phyloP scores from a whole-genome alignment of 495 filamentous ascomycete species.

The Aspergillus panamensis region DNA sequence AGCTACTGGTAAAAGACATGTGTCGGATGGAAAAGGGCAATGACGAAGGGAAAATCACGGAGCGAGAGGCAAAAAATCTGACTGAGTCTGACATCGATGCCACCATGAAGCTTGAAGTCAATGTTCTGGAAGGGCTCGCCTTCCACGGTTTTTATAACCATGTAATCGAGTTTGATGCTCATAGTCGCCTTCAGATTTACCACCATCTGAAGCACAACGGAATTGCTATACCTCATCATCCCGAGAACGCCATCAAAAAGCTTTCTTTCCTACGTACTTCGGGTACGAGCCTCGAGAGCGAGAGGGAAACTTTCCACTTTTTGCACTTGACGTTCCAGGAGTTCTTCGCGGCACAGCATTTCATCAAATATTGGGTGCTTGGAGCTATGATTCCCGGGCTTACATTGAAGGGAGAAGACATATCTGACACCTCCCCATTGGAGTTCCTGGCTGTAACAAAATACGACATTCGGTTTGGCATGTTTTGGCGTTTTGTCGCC shows the following conservation, averaged over 20 bases:
- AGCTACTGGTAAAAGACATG: constrained; percentile 15
- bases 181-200: not conserved
- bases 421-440: too few species aligned
- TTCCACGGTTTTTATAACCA: not conserved
- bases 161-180: not conserved
- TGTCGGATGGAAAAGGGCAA: not conserved
- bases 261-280: constrained; percentile 38
- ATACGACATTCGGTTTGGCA: constrained; percentile 38
- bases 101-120: not conserved
- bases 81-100: not conserved
- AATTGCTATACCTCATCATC: not conserved
- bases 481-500: constrained; percentile 45
- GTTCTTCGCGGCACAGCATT: constrained; percentile 31
- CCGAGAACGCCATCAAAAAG: not conserved
- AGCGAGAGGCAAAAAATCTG: too few species aligned
- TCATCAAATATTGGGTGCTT: constrained; percentile 36
- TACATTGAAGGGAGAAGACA: too few species aligned
- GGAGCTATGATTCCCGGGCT: too few species aligned
- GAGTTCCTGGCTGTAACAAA: too few species aligned
- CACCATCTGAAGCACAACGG: not conserved
- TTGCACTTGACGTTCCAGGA: constrained; percentile 27
- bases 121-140: not conserved
- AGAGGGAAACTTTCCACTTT: constrained; percentile 34
- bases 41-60: too few species aligned
- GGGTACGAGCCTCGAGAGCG: not conserved